Evolutionary conservation across 2,329 filamentous ascomycete genomes (phyloP).

Genomic region (Aureobasidium sp.): DNA sequence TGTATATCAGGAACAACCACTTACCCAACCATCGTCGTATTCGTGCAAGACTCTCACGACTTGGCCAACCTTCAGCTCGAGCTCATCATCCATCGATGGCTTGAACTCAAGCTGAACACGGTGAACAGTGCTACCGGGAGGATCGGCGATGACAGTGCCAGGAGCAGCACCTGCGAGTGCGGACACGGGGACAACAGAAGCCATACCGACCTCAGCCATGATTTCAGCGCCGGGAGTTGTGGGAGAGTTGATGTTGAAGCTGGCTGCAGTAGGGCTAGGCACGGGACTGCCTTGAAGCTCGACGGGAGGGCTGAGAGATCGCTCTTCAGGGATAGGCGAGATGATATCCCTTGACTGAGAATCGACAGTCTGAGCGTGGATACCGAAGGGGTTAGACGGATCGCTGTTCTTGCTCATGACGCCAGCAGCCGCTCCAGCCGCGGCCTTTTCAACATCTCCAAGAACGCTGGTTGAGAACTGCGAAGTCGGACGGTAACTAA

Average conservation of each 20-base stretch:
- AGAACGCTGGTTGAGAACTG: constrained; percentile 65
- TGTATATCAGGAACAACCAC: constrained; percentile 27
- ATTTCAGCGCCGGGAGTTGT: constrained; percentile 17
- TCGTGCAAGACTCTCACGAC: constrained; percentile 85
- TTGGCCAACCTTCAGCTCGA: constrained; percentile 71
- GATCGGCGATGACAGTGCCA: constrained; percentile 29
- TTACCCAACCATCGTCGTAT: constrained; percentile 97
- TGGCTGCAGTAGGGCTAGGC: constrained; percentile 11
- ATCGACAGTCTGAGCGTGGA: constrained; percentile 29
- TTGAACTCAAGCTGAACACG: constrained; percentile 91
- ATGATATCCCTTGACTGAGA: constrained; percentile 24
- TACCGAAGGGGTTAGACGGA: constrained; percentile 29
- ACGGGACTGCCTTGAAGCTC: constrained; percentile 12
- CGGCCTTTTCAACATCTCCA: constrained; percentile 33
- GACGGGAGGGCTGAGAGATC: constrained; percentile 9
- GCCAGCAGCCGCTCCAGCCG: constrained; percentile 21
- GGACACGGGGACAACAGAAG: constrained; percentile 29
- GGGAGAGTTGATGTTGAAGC: constrained; percentile 16
- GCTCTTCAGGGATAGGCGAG: constrained; percentile 16
- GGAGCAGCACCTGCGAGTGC: constrained; percentile 31
- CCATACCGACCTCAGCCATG: constrained; percentile 22
- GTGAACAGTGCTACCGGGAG: constrained; percentile 57
- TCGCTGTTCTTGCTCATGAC: constrained; percentile 23
- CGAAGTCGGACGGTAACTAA: constrained; percentile 77
- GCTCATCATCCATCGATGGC: constrained; percentile 85